Base-by-base conservation (phyloP, 768 basidiomycete species). In the Boletus vermiculosoides region DNA sequence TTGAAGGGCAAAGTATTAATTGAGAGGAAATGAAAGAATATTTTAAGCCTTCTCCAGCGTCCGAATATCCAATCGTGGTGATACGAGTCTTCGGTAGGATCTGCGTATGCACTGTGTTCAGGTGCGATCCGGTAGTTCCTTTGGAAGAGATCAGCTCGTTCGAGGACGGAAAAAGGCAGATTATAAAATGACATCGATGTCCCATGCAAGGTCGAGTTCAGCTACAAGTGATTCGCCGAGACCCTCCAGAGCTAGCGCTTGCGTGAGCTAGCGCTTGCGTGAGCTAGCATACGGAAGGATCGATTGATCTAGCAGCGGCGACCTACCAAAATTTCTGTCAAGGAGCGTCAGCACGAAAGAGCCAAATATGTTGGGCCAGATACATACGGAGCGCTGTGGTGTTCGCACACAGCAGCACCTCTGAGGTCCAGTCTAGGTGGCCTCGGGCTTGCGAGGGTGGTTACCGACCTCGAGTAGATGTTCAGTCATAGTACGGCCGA, bases 51-150 rank as follows among this genome's bases (percentile, higher is more conserved):
- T n/a, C 45, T 12, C 28, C 22, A 45, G 9, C 1, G 15, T 2
- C 25, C 25, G 16, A 16, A 10, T 4, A 31, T 13, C n/a, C 46
- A 49, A 5, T 45, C 22, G 12, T 40, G 40, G 25, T 44, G 53
- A 33, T 62, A 54, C 3, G 56, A 36, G 45, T 54, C 61, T 9
- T 53, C 18, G 6, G 18, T 1, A 37, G 31, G 11, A 25, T 58
- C 39, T 0, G 45, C 15, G 42, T 58, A 64, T 39, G 57, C 28
- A 28, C 5, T 28, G 28, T 28, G 28, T 25, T 25, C 28, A 28
- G 28, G n/a, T 40, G 18, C n/a, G 4, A 28, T 28, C 28, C 28
- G 47, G 20, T 41, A 28, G 18, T 55, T 59, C 2, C 28, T 50
- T 5, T 53, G 47, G 13, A 3, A 9, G 6, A 56, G 36, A 4